A percentile compares a stretch with the other conserved stretches of the same genome.
These are phyloP conservation scores for Parachlorella kessleri DNA, from an alignment of 139 green algal species.

Conservation along the genomic window DNA sequence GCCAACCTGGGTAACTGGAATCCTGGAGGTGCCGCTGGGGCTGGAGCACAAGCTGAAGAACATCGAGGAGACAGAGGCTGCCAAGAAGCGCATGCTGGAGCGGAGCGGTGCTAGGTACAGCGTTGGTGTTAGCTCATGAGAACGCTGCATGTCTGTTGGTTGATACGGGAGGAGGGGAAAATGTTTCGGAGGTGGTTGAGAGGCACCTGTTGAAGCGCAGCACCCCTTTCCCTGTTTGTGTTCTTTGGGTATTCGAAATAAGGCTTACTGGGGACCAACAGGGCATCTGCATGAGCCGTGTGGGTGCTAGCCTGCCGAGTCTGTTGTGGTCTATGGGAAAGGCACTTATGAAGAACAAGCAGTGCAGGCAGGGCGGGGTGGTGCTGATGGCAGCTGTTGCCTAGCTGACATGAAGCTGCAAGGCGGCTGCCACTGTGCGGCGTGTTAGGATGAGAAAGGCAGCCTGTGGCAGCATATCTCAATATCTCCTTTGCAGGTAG, in stretches of 20 bases:
- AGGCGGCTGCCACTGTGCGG: too few relatives aligned
- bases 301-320: too few relatives aligned
- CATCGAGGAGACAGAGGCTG: slow-evolving; percentile 85
- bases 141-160: not conserved
- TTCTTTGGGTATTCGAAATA: not conserved
- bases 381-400: too few relatives aligned
- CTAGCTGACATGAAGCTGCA: too few relatives aligned
- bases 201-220: not conserved
- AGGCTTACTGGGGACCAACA: too few relatives aligned
- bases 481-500: not conserved
- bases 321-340: too few relatives aligned
- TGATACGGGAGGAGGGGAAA: not conserved
- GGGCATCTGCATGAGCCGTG: too few relatives aligned
- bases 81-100: slow-evolving; percentile 72
- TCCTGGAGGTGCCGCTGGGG: slow-evolving; percentile 77
- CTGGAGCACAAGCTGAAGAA: slow-evolving; percentile 77
- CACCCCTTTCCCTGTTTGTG: not conserved
- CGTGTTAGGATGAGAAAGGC: not conserved
- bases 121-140: not conserved
- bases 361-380: too few relatives aligned
- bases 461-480: not conserved
- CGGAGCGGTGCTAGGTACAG: not conserved
- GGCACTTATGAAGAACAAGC: too few relatives aligned
- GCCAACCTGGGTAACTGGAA: slow-evolving; percentile 63
- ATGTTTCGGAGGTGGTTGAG: not conserved